Evolutionary conservation across 2,329 filamentous ascomycete species (phyloP).

Genomic region (Pestalotiopsis sp.): DNA sequence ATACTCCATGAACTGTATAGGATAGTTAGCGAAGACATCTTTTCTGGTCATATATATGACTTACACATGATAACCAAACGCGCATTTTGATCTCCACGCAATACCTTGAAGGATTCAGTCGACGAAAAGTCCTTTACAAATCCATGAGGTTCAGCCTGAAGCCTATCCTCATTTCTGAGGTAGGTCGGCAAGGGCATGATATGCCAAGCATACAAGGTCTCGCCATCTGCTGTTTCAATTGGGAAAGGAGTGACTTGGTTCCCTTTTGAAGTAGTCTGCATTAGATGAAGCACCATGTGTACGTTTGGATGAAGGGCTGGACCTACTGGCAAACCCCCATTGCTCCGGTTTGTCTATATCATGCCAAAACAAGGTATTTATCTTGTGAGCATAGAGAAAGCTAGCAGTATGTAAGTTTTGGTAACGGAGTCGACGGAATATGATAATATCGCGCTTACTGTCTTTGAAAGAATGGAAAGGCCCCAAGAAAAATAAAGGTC

Average conservation of each 20-base stretch:
- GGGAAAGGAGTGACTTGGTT: constrained; percentile 89
- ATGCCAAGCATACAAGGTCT: constrained; percentile 87
- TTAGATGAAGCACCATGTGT: constrained; percentile 4
- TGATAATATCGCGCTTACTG: constrained; percentile 59
- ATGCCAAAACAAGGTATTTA: constrained; percentile 72
- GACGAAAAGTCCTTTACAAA: constrained; percentile 55
- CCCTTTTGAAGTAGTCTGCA: constrained; percentile 46
- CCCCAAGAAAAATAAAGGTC: constrained; percentile 64
- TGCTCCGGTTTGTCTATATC: constrained; percentile 76
- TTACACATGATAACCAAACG: constrained; percentile 66
- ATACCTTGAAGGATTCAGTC: constrained; percentile 60
- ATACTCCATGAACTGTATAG: neutral
- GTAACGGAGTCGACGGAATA: neutral
- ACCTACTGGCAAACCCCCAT: constrained; percentile 82
- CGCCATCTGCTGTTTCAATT: constrained; percentile 72
- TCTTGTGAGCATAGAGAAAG: constrained; percentile 79
- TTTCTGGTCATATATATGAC: constrained; percentile 23
- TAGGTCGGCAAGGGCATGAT: constrained; percentile 80
- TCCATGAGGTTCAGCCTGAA: constrained; percentile 55
- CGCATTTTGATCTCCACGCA: constrained; percentile 64
- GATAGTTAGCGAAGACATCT: neutral
- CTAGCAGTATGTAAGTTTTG: constrained; percentile 44
- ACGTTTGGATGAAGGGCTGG: neutral
- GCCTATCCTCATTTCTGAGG: constrained; percentile 65
- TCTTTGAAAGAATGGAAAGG: constrained; percentile 74